These are phyloP conservation scores for Populus simonii DNA, from an alignment of 345 rosid species.

Conservation along the genomic window DNA sequence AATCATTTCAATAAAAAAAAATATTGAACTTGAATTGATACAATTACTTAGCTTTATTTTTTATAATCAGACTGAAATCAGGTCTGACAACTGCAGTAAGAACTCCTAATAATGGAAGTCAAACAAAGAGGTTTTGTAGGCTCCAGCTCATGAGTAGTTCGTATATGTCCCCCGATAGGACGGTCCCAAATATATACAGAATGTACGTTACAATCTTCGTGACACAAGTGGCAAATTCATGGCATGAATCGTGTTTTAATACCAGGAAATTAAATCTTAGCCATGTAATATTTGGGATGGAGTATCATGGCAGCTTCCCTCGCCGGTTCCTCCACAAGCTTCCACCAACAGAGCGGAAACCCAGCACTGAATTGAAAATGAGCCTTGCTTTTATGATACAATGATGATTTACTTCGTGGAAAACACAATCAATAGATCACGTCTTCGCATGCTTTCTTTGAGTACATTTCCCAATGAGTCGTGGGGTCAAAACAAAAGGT, in stretches of 20 bases:
- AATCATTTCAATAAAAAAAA: no score
- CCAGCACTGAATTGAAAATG: not conserved
- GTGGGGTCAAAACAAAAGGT: not conserved
- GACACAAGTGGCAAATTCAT: not conserved
- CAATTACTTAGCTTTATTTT: no score
- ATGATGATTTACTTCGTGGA: not conserved
- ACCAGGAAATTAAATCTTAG: not conserved
- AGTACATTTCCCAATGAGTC: not conserved
- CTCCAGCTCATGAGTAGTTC: not conserved
- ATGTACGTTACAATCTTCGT: not conserved
- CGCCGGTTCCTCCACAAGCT: not conserved
- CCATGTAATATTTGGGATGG: not conserved
- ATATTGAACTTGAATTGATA: no score
- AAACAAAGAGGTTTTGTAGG: not conserved
- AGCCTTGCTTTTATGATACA: not conserved
- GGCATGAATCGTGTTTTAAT: not conserved
- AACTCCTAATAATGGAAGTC: no score
- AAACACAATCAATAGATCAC: not conserved
- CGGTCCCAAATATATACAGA: not conserved
- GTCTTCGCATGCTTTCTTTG: not conserved
- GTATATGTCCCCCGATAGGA: not conserved
- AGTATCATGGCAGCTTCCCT: not conserved
- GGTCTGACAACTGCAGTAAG: no score
- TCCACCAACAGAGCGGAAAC: not conserved
- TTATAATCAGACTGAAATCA: no score